Conservation (phyloP, 2,329 filamentous ascomycete genomes). For the Venturia carpophila region DNA sequence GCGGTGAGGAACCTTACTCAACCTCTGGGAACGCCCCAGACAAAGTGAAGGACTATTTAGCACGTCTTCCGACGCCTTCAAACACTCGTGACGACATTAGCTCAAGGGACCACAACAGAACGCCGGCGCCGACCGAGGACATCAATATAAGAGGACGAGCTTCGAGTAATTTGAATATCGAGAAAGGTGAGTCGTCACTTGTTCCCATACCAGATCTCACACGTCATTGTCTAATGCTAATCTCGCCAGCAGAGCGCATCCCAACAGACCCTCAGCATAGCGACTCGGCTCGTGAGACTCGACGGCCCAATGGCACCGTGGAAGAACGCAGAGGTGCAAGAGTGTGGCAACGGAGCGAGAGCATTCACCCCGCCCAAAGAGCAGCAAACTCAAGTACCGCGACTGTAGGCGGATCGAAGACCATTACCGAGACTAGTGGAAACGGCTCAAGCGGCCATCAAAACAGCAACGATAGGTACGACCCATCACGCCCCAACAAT, state of each 20-base stretch:
- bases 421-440: not conserved
- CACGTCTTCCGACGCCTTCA: not conserved
- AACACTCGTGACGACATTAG: slow-evolving; percentile 4
- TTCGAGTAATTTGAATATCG: not conserved
- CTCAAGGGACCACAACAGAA: not conserved
- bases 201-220: not conserved
- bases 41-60: not conserved
- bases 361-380: not conserved
- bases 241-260: not conserved
- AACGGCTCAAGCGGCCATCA: not conserved
- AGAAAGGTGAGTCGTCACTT: not conserved
- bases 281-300: not conserved
- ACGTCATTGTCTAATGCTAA: not conserved
- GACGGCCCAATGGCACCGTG: not conserved
- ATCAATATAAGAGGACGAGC: slow-evolving; percentile 1
- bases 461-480: not conserved
- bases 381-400: not conserved
- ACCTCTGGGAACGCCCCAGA: not conserved
- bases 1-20: not conserved
- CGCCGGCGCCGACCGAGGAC: not conserved
- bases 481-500: not conserved
- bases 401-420: not conserved
- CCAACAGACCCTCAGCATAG: not conserved
- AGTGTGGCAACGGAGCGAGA: not conserved
- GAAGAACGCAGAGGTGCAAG: not conserved